phyloP scores from a whole-genome alignment of 2,329 filamentous ascomycete genomes.

The Penicillium olsonii region DNA sequence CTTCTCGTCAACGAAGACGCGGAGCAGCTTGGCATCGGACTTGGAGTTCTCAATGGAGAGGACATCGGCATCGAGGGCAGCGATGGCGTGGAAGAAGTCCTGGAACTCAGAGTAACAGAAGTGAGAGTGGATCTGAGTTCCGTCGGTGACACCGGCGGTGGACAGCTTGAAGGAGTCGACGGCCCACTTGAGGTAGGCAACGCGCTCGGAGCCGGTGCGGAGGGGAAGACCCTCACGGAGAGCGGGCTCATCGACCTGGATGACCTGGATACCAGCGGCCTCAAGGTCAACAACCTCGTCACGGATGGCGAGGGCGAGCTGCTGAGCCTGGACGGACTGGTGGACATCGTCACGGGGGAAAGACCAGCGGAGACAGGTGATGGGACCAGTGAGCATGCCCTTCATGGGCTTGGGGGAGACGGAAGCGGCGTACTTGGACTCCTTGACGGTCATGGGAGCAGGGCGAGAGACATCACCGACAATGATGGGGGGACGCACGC shows the following conservation, averaged over 20 bases:
- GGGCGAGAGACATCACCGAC: constrained; percentile 98
- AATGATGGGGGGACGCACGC: constrained; percentile 96
- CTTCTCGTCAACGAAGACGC: constrained; percentile 95
- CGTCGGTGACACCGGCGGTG: constrained; percentile 88
- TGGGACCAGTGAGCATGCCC: constrained; percentile 99
- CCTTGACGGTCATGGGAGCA: constrained; percentile 98
- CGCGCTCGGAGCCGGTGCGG: constrained; percentile 87
- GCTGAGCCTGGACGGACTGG: constrained; percentile 98
- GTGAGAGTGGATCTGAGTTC: constrained; percentile 99
- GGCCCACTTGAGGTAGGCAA: constrained; percentile 95
- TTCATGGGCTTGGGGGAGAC: constrained; percentile 99
- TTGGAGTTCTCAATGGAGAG: constrained; percentile 99
- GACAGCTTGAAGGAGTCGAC: constrained; percentile 97
- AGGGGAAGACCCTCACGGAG: constrained; percentile 99
- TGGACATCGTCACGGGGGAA: constrained; percentile 99
- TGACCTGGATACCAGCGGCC: constrained; percentile 93
- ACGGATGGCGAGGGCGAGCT: constrained; percentile 95
- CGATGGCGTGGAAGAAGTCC: constrained; percentile 99
- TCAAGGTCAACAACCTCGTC: constrained; percentile 99
- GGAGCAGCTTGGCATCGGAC: constrained; percentile 97
- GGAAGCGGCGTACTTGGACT: constrained; percentile 97
- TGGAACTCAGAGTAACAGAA: constrained; percentile 99
- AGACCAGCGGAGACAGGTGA: constrained; percentile 98
- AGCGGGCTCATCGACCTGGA: constrained; percentile 98
- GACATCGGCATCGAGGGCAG: constrained; percentile 95